Conservation (phyloP, 163 green algal species). For the Chlamydomonas reinhardtii region DNA sequence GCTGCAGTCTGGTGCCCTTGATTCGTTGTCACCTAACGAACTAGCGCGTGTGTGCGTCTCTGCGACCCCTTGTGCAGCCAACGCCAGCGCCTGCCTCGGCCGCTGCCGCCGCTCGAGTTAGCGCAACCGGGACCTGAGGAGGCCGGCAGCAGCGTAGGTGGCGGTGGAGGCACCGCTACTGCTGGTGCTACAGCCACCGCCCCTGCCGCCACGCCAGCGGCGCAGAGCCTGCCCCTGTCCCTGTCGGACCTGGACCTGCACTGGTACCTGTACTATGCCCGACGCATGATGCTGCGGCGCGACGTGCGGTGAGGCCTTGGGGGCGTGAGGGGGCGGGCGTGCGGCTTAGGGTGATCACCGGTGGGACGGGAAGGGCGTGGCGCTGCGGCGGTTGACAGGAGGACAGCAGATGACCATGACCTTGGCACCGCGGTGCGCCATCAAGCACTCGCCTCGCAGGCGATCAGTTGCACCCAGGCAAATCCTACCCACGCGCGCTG, state of each 20-base stretch:
- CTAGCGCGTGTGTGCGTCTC: neutral
- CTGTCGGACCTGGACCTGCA: neutral
- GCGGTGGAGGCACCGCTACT: neutral
- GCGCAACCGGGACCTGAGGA: neutral
- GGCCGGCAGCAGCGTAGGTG: neutral
- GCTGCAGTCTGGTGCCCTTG: no score
- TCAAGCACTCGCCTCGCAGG: neutral
- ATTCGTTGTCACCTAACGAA: no score
- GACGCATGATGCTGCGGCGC: conserved; percentile 6
- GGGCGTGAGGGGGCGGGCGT: neutral
- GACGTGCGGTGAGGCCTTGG: conserved; percentile 9
- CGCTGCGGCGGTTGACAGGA: neutral
- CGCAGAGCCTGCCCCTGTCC: no score
- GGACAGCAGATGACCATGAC: neutral
- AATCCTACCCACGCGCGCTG: no score
- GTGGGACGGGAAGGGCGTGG: neutral
- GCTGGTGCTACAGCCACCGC: neutral
- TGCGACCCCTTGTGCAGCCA: neutral
- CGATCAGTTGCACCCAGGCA: no score
- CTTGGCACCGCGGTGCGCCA: neutral
- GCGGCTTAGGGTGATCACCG: neutral
- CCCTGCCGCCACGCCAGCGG: neutral
- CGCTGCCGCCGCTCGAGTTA: neutral
- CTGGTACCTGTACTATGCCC: conserved; percentile 21
- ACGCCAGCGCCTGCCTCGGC: no score